Evolutionary conservation across 495 filamentous ascomycete genomes (phyloP), one percentile per base, ranked within the genome.

Genomic region (Penicillium mononematosum): DNA sequence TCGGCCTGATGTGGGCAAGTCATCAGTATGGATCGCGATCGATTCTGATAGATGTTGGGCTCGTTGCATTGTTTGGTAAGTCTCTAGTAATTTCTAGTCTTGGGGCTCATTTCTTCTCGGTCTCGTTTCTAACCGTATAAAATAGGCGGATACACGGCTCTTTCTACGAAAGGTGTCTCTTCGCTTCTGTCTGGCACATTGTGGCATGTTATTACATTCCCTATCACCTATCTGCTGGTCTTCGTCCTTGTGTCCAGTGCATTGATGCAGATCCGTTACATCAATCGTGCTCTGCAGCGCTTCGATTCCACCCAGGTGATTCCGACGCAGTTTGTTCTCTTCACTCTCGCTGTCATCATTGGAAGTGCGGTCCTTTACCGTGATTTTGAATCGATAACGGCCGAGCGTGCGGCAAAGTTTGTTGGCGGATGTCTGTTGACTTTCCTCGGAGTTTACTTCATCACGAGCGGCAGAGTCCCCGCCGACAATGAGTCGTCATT

Each of bases 261-360:
- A 19, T 74, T 98, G 52, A 88, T 97, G 83, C 94, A 98, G 72
- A 91, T 98, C 59, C 90, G 88, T 58, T 98, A 97, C 69, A 80
- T 98, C 59, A 98, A 98, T 75, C 91, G 91, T 47, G 92, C 94
- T 1, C 77, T 98, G 19, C 91, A 95, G 67, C 86, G 90, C 51
- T 98, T 98, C 75, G 91, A 96, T 70, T 93, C 92, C 0, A 98
- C 94, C 0, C 91, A 96, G 64, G 94, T 98, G 58, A 97, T 98
- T 51, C 94, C 94, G 2, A 91, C 90, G 12, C 94, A 98, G 66
- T 98, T 98, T 62, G 94, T 98, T 25, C 80, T 96, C 39, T 98
- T 98, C 70, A 98, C 94, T 0, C 77, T 98, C 6, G 96, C 87
- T 2, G 94, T 98, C 50, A 98, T 98, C 64, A 82, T 96, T 50